These are phyloP conservation scores for Blastobotrys malaysiensis DNA, from an alignment of 1,139 yeast species.

Conservation along the genomic window DNA sequence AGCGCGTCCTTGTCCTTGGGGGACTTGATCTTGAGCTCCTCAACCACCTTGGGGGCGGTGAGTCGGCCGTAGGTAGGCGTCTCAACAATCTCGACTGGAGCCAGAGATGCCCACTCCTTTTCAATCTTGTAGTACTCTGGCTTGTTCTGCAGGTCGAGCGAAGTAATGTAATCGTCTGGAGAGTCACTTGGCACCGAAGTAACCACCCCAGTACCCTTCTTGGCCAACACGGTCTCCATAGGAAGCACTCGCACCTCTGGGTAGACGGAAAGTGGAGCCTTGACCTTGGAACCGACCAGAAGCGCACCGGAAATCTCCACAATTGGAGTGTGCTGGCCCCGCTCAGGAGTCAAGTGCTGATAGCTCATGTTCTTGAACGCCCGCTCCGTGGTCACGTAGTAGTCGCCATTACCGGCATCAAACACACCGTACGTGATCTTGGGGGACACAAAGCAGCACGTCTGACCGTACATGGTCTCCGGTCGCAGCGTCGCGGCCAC, in stretches of 20 bases:
- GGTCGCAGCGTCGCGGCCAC: slow-evolving; percentile 98
- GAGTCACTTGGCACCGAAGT: slow-evolving; percentile 98
- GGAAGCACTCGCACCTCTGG: slow-evolving; percentile 80
- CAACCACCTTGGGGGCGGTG: slow-evolving; percentile 81
- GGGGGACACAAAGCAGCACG: slow-evolving; percentile 96
- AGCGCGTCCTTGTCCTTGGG: slow-evolving; percentile 87
- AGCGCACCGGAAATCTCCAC: slow-evolving; percentile 60
- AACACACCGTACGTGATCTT: slow-evolving; percentile 88
- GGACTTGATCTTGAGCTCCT: slow-evolving; percentile 84
- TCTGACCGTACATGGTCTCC: slow-evolving; percentile 98
- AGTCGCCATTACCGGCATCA: slow-evolving; percentile 74
- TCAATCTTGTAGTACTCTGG: slow-evolving; percentile 86
- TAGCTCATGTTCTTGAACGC: slow-evolving; percentile 98
- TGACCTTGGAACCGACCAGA: slow-evolving; percentile 79
- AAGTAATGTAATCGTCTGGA: slow-evolving; percentile 92
- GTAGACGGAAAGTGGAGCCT: slow-evolving; percentile 75
- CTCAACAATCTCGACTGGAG: slow-evolving; percentile 64
- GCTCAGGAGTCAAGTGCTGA: slow-evolving; percentile 85
- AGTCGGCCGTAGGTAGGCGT: slow-evolving; percentile 86
- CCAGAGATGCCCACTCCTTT: slow-evolving; percentile 79
- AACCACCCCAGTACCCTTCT: slow-evolving; percentile 98
- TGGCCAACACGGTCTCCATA: slow-evolving; percentile 93
- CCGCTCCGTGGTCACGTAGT: slow-evolving; percentile 85
- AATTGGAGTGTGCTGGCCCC: slow-evolving; percentile 69
- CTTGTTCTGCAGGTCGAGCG: slow-evolving; percentile 76